Percentiles rank a stretch among this genome's conserved stretches.
These are phyloP conservation scores for Paramecium sonneborni DNA, from an alignment of 73 alveolate species.

Conservation along the genomic window DNA sequence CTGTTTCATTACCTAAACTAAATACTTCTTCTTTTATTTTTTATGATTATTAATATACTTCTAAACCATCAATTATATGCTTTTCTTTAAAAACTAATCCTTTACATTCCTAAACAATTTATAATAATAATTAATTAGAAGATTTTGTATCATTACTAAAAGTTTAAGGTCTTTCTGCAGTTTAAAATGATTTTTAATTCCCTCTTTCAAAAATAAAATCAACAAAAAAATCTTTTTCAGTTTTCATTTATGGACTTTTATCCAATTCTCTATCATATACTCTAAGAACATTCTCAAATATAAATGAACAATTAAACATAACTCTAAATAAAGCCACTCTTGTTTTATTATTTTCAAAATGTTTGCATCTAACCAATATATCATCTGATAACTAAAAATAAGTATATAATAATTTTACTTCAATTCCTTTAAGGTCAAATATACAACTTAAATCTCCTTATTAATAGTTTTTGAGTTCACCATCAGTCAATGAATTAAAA, in stretches of 20 bases:
- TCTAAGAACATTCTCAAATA: constrained; percentile 36
- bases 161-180: background rate
- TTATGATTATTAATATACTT: background rate
- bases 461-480: constrained; percentile 9
- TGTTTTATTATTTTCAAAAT: constrained; percentile 20
- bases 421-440: constrained; percentile 50
- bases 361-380: constrained; percentile 49
- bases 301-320: constrained; percentile 30
- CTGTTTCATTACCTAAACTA: constrained; percentile 10
- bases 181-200: constrained; percentile 15
- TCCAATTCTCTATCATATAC: constrained; percentile 51
- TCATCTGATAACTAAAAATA: constrained; percentile 22
- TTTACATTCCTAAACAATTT: constrained; percentile 33
- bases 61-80: background rate
- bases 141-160: background rate
- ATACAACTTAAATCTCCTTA: constrained; percentile 38
- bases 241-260: constrained; percentile 26
- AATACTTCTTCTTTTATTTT: background rate
- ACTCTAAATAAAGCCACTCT: constrained; percentile 51
- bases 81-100: constrained; percentile 16
- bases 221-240: constrained; percentile 30
- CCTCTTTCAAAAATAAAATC: constrained; percentile 59
- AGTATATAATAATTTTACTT: background rate
- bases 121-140: background rate
- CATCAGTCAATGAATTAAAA: background rate